These are phyloP conservation scores for Wickerhamiella brachini DNA, from an alignment of 805 yeast species.

Conservation along the genomic window DNA sequence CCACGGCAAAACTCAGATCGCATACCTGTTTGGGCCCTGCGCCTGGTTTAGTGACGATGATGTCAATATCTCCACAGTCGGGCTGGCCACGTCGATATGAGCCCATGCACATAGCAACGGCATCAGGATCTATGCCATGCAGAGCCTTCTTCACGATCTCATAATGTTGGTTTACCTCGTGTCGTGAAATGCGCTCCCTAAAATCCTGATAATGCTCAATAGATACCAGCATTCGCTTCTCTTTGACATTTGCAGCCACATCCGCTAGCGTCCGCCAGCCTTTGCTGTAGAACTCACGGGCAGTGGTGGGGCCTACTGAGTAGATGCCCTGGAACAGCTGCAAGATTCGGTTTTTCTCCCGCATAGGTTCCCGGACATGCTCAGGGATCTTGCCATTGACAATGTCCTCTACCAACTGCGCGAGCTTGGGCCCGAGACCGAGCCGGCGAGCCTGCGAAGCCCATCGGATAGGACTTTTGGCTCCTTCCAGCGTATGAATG, in stretches of 20 bases:
- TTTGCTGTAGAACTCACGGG: constrained; percentile 29
- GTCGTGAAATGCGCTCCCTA: constrained; percentile 31
- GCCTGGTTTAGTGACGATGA: constrained; percentile 29
- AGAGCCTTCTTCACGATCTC: constrained; percentile 22
- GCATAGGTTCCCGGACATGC: constrained; percentile 14
- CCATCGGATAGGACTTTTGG: constrained; percentile 22
- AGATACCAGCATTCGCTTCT: constrained; percentile 27
- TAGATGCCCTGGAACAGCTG: constrained; percentile 29
- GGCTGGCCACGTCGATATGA: constrained; percentile 37
- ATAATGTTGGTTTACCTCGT: constrained; percentile 31
- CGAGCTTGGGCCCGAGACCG: constrained; percentile 31
- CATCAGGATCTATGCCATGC: constrained; percentile 24
- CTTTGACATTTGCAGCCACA: constrained; percentile 20
- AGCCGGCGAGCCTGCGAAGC: constrained; percentile 28
- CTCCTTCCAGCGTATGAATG: constrained; percentile 24
- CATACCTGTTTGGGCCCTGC: constrained; percentile 18
- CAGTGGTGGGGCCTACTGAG: constrained; percentile 36
- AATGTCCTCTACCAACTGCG: constrained; percentile 34
- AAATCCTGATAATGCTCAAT: constrained; percentile 36
- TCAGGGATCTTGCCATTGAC: constrained; percentile 18
- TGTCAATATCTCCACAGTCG: constrained; percentile 40
- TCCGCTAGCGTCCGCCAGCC: constrained; percentile 30
- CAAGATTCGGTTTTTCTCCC: constrained; percentile 18
- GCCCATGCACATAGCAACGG: constrained; percentile 33
- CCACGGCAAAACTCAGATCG: constrained; percentile 9